Base-by-base conservation (phyloP, 2,329 filamentous ascomycete genomes). In the Sphaerostilbella broomeana region DNA sequence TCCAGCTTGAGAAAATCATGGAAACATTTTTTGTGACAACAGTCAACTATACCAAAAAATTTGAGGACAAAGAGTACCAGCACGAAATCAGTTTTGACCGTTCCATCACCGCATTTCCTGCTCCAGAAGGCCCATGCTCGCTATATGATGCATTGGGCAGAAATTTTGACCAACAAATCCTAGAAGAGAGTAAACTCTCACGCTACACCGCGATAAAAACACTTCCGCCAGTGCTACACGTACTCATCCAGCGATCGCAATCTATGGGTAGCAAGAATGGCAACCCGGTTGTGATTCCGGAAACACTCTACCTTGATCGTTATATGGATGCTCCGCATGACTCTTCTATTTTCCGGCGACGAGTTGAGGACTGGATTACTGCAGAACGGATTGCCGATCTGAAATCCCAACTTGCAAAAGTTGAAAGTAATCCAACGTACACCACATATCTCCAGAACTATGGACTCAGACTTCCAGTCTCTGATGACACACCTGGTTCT, bases 81-180 rank as follows among this genome's bases (percentile, higher is more conserved):
- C 55, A 59, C 26, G 62, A 65, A 63, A 72, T 64, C 26, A 64
- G 60, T 39, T 79, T 81, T 54, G 81, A 86, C 49, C 67, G 74
- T 17, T 75, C 69, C 48, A 75, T 81, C 38, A 79, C 75, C 1
- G 76, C 77, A 1, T 81, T 75, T 32, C 75, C 76, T 2, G 69
- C 68, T 5, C 60, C 65, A 12, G 57, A 64, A 34, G 70, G 56
- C 41, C 55, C 55, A 48, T 70, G 76, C 44, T 81, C 81, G 38
- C 76, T 98, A 16, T 92, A 95, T 56, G 77, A 86, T 30, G 87
- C 88, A 2, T 75, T 98, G 3, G 87, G 94, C 51, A 81, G 81
- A 26, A 83, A 85, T 38, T 95, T 95, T 55, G 87, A 94, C 51
- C 76, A 82, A 32, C 82, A 92, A 51, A 75, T 80, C 19, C 76